A percentile compares a stretch with the other conserved stretches of the same genome.
These are phyloP conservation scores for Nakazawaea ernobii DNA, from an alignment of 805 yeast species.

Conservation along the genomic window DNA sequence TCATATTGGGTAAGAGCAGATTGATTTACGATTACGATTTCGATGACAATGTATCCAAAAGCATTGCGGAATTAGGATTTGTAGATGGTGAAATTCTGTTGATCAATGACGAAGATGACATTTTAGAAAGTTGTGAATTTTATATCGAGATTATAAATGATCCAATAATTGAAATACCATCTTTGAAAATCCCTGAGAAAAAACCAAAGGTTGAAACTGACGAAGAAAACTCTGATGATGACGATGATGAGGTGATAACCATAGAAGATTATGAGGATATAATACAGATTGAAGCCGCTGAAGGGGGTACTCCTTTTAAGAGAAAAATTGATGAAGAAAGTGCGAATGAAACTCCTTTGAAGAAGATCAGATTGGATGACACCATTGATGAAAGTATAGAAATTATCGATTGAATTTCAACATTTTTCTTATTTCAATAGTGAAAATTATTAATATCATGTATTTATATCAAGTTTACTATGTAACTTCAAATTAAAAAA, in stretches of 20 bases:
- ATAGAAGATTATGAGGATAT: slow-evolving; percentile 18
- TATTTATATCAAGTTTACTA: neutral
- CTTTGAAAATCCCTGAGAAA: slow-evolving; percentile 19
- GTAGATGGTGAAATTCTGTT: slow-evolving; percentile 56
- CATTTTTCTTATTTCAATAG: neutral
- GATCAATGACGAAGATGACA: slow-evolving; percentile 77
- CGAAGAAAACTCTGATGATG: slow-evolving; percentile 3
- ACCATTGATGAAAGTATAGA: neutral
- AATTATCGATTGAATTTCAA: slow-evolving; percentile 2
- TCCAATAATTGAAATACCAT: slow-evolving; percentile 23
- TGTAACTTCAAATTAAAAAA: neutral
- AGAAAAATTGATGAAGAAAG: slow-evolving; percentile 10
- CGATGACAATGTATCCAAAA: slow-evolving; percentile 61
- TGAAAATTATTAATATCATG: neutral
- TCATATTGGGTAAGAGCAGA: slow-evolving; percentile 52
- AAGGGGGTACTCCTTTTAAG: slow-evolving; percentile 9
- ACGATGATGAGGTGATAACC: slow-evolving; percentile 9
- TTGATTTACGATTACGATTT: slow-evolving; percentile 82
- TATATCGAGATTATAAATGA: slow-evolving; percentile 29
- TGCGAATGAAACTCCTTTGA: slow-evolving; percentile 9
- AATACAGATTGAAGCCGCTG: slow-evolving; percentile 16
- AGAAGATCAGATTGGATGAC: slow-evolving; percentile 7
- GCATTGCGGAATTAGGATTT: slow-evolving; percentile 50
- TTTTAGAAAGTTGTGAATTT: slow-evolving; percentile 56
- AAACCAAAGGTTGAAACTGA: neutral